Evolutionary conservation across 495 filamentous ascomycete genomes (phyloP).

Genomic region (Corynascus novoguineensis): DNA sequence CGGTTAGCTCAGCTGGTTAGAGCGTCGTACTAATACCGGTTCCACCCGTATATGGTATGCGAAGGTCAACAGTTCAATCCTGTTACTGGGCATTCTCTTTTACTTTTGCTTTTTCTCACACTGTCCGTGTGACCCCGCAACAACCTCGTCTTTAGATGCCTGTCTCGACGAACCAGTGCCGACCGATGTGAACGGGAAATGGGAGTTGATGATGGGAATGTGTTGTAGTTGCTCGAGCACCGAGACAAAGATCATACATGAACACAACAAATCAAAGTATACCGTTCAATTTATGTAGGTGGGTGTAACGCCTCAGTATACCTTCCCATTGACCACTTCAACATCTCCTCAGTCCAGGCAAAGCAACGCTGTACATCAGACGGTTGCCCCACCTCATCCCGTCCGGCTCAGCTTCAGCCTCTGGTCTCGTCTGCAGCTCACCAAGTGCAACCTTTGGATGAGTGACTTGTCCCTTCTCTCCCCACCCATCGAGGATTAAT

Average conservation of each 20-base stretch:
- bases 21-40: slow-evolving; percentile 14
- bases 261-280: neutral
- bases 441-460: neutral
- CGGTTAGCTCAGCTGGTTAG: slow-evolving; percentile 14
- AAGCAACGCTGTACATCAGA: slow-evolving; percentile 12
- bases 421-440: neutral
- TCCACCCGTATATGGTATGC: slow-evolving; percentile 10
- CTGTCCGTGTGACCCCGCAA: too few relatives aligned
- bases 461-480: neutral
- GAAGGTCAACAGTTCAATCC: slow-evolving; percentile 24
- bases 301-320: neutral
- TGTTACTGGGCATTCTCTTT: slow-evolving; percentile 20
- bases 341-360: neutral
- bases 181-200: neutral
- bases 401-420: neutral
- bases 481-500: neutral
- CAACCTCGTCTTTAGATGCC: too few relatives aligned
- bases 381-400: neutral
- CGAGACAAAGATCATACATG: neutral
- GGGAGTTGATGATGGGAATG: neutral
- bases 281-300: slow-evolving; percentile 5
- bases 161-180: too few relatives aligned
- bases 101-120: neutral
- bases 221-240: too few relatives aligned
- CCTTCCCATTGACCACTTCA: neutral